Conservation (phyloP, 2,329 filamentous ascomycete genomes). For the Talaromyces rugulosus region DNA sequence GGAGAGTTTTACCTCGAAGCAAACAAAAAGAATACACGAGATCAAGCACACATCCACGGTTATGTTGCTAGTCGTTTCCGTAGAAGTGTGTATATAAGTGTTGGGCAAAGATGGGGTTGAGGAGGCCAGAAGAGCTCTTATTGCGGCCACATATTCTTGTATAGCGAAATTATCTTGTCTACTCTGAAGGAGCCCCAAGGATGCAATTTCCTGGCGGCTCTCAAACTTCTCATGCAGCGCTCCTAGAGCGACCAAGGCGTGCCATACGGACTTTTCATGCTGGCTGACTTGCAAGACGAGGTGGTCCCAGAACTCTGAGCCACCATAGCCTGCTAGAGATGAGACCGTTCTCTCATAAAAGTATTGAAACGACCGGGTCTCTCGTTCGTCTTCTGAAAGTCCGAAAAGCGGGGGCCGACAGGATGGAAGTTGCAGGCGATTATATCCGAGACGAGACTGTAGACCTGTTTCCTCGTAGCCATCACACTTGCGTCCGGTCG, state of each 20-base stretch:
- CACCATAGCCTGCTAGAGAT: constrained; percentile 21
- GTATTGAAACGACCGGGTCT: constrained; percentile 27
- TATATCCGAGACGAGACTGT: constrained; percentile 8
- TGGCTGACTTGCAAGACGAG: constrained; percentile 22
- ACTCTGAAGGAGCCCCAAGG: background rate
- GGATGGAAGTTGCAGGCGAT: background rate
- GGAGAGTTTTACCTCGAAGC: constrained; percentile 18
- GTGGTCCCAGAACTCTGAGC: constrained; percentile 23
- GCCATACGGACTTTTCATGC: constrained; percentile 22
- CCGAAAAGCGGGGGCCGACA: background rate
- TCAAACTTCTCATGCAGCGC: constrained; percentile 25
- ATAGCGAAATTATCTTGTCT: constrained; percentile 3
- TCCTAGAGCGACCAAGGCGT: constrained; percentile 25
- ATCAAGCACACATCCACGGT: constrained; percentile 17
- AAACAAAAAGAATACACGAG: constrained; percentile 23
- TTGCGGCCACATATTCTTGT: constrained; percentile 6
- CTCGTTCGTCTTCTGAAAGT: constrained; percentile 15
- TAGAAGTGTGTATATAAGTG: background rate
- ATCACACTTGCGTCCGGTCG: constrained; percentile 29
- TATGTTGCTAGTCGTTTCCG: background rate
- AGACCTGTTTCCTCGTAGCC: constrained; percentile 18
- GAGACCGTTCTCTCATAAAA: constrained; percentile 27
- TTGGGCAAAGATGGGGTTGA: background rate
- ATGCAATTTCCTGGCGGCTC: background rate
- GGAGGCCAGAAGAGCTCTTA: background rate